These are phyloP conservation scores for Thraustotheca clavata DNA, from an alignment of 352 stramenopile species.

Conservation along the genomic window DNA sequence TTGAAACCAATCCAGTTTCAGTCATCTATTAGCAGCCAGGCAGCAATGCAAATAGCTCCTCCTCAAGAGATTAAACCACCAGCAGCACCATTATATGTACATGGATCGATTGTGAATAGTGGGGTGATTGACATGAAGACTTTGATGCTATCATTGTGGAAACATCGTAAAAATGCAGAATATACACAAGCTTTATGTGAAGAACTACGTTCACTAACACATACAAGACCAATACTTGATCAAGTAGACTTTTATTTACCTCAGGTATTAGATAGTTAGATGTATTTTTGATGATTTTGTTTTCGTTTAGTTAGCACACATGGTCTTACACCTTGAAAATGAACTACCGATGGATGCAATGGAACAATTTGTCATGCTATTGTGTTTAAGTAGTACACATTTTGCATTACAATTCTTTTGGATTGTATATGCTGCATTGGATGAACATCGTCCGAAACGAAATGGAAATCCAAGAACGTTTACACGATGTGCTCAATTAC, in stretches of 20 bases:
- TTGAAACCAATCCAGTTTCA: too few relatives aligned
- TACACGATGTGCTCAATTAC: conserved; percentile 53
- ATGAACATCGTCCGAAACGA: conserved; percentile 70
- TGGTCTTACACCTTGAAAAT: conserved; percentile 74
- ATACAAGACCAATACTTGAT: conserved; percentile 48
- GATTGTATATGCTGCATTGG: conserved; percentile 68
- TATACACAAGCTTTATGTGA: conserved; percentile 58
- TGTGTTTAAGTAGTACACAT: conserved; percentile 67
- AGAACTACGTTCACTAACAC: conserved; percentile 39
- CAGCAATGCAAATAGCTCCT: too few relatives aligned
- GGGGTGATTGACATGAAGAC: conserved; percentile 56
- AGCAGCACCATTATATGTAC: too few relatives aligned
- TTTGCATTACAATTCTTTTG: conserved; percentile 81
- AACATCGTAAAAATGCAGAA: conserved; percentile 41
- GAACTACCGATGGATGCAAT: conserved; percentile 66
- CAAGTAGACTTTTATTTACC: conserved; percentile 76
- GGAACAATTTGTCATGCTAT: conserved; percentile 68
- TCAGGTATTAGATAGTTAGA: conserved; percentile 27
- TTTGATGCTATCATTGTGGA: conserved; percentile 71
- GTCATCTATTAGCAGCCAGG: too few relatives aligned
- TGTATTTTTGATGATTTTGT: neutral
- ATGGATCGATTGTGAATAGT: conserved; percentile 21
- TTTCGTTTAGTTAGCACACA: conserved; percentile 42
- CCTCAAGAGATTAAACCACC: too few relatives aligned
- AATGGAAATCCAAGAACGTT: conserved; percentile 57